Evolutionary conservation across 2,329 filamentous ascomycete genomes (phyloP), one percentile per base, ranked within the genome.

Genomic region (Sclerotiophoma versabilis): DNA sequence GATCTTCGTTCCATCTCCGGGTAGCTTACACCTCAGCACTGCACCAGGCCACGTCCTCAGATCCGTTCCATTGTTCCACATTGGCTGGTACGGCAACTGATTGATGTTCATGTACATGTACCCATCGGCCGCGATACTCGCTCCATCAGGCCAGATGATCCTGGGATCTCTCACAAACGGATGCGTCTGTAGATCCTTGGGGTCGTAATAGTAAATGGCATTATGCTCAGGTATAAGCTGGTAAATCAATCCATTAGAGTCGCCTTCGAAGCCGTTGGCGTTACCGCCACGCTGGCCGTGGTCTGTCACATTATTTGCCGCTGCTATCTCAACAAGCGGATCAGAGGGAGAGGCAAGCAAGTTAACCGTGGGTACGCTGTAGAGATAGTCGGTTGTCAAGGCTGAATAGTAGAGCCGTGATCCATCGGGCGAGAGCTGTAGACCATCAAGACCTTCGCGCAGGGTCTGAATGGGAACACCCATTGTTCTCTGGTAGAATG

Each of bases 231-330:
- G 74, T 47, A 80, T 79, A 3, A 79, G 78, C 38, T 75, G 70
- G 48, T 83, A 83, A 30, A 83, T 74, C 34, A 79, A 62, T 0
- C 75, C 77, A 39, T 82, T 81, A 5, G 72, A 76, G 45, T 83
- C 81, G 1, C 77, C 80, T 59, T 83, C 80, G 30, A 82, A 75
- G 0, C 81, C 81, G 58, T 83, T 80, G 4, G 76, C 79, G 5
- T 80, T 72, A 2, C 80, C 80, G 37, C 80, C 81, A 17, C 75
- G 76, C 22, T 74, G 65, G 74, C 80, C 80, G 11, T 80, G 76
- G 23, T 69, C 75, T 4, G 73, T 75, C 9, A 83, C 79, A 45
- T 80, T 81, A 46, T 78, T 74, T n/a, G 73, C 73, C 7, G 81
- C 77, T 1, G 74, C 71, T 34, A 73, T 65, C 49, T 78, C 72